Conservation (phyloP, 2,329 filamentous ascomycete species). For the Acrocalymma vagum region DNA sequence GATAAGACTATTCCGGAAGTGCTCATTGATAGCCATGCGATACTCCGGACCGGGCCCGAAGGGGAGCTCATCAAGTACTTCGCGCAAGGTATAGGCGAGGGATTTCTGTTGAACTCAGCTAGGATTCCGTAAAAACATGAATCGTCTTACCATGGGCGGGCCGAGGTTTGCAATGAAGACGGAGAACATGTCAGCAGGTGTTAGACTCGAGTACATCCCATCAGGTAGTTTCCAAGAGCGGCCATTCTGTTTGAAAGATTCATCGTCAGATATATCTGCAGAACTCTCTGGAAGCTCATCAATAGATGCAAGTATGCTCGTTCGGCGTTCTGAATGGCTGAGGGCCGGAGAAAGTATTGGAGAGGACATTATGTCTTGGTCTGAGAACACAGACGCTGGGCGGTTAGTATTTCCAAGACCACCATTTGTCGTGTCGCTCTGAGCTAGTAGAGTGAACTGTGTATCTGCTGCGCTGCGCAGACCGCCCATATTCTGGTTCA, state of each 20-base stretch:
- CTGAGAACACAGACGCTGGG: constrained; percentile 29
- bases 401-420: constrained; percentile 20
- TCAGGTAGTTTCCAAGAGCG: constrained; percentile 30
- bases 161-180: constrained; percentile 89
- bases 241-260: constrained; percentile 20
- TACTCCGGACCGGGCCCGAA: constrained; percentile 75
- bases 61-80: constrained; percentile 86
- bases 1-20: constrained; percentile 80
- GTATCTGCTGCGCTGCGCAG: constrained; percentile 87
- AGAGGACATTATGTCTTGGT: constrained; percentile 27
- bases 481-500: constrained; percentile 90
- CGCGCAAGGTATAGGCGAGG: constrained; percentile 86
- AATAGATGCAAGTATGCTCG: constrained; percentile 52
- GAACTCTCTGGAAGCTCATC: constrained; percentile 49
- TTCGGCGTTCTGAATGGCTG: constrained; percentile 40
- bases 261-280: constrained; percentile 42
- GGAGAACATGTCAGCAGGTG: constrained; percentile 86
- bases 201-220: constrained; percentile 44
- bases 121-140: constrained; percentile 3
- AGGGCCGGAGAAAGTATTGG: constrained; percentile 39
- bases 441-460: constrained; percentile 84
- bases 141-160: constrained; percentile 76
- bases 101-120: constrained; percentile 69
- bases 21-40: constrained; percentile 77
- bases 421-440: constrained; percentile 53